Conservation (phyloP, 2,329 filamentous ascomycete genomes). For the Penicillium vulpinum region DNA sequence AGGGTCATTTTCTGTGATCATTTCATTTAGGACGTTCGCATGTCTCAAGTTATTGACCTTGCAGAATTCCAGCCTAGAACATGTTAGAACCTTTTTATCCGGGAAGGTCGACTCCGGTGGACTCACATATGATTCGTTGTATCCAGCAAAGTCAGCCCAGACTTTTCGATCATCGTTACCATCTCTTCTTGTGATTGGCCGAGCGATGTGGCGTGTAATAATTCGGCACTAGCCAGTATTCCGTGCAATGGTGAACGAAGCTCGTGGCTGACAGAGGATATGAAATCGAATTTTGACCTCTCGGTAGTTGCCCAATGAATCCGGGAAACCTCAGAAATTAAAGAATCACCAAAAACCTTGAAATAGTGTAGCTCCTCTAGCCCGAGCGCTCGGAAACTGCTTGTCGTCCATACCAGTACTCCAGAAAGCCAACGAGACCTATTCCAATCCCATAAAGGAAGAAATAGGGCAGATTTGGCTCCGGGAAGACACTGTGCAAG, state of each 20-base stretch:
- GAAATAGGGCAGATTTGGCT: slow-evolving; percentile 26
- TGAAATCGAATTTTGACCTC: slow-evolving; percentile 54
- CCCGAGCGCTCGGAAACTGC: slow-evolving; percentile 15
- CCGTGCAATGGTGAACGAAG: slow-evolving; percentile 51
- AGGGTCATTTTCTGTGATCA: slow-evolving; percentile 6
- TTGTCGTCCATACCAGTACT: slow-evolving; percentile 26
- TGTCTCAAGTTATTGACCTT: slow-evolving; percentile 36
- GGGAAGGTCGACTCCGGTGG: background rate
- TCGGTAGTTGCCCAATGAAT: slow-evolving; percentile 38
- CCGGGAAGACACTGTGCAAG: slow-evolving; percentile 20
- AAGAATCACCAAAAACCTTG: slow-evolving; percentile 33
- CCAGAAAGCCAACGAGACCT: slow-evolving; percentile 33
- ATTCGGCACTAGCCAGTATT: slow-evolving; percentile 51
- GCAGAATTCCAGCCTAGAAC: slow-evolving; percentile 34
- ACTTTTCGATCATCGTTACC: slow-evolving; percentile 51
- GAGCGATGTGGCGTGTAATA: slow-evolving; percentile 48
- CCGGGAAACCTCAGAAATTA: slow-evolving; percentile 38
- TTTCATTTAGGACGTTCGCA: slow-evolving; percentile 37
- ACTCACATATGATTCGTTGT: slow-evolving; percentile 44
- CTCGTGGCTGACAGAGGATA: slow-evolving; percentile 56
- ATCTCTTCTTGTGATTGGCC: slow-evolving; percentile 45
- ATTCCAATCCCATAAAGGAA: slow-evolving; percentile 36
- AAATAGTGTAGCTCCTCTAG: slow-evolving; percentile 33
- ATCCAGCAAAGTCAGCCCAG: slow-evolving; percentile 53
- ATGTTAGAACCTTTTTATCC: slow-evolving; percentile 4